Base-by-base conservation (phyloP, 1,284 basidiomycete genomes). In the Tremellales sp. region DNA sequence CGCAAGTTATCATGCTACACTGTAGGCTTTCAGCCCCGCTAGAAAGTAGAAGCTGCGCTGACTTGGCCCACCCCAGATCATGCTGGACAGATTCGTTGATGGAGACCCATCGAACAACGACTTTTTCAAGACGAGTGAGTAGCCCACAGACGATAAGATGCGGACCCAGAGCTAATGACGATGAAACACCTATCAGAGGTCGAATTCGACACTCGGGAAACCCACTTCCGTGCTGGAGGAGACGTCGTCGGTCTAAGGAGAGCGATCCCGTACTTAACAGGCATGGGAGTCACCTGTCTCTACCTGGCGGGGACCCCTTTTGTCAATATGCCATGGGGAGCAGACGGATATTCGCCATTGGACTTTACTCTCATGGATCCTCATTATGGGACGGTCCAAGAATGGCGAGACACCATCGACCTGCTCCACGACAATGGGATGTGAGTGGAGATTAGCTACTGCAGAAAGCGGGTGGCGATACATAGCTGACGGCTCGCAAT, bases 271-370 rank as follows among this genome's bases (percentile, higher is more conserved):
- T 90, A 90, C 65, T 75, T 90, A 14, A 76, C 85, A 47, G 85
- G 85, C 54, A 89, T 89, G 86, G 87, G 87, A 53, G 72, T 87
- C 56, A 76, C 76, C 54, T 77, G 81, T 46, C 80, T 90, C 57
- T 90, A 86, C 73, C 83, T 89, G 64, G 86, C 87, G 26, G 87
- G 87, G 45, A 90, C 87, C 0, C 81, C 84, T 26, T 90, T 87
- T 70, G 54, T 90, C 53, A 90, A 90, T 76, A 88, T 89, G 87
- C 71, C 86, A 19, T 90, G 87, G 87, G 84, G 89, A 67, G 86
- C 87, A 19, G 87, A 90, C 79, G 87, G 51, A 63, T 90, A 89
- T 65, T 90, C 87, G n/a, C 84, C 87, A 5, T 76, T 90, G 47
- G 87, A 90, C 65, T 87, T 90, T 55, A 82, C 81, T 41, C 80